These are phyloP conservation scores for Aspergillus panamensis DNA, from an alignment of 495 filamentous ascomycete genomes.

Conservation along the genomic window DNA sequence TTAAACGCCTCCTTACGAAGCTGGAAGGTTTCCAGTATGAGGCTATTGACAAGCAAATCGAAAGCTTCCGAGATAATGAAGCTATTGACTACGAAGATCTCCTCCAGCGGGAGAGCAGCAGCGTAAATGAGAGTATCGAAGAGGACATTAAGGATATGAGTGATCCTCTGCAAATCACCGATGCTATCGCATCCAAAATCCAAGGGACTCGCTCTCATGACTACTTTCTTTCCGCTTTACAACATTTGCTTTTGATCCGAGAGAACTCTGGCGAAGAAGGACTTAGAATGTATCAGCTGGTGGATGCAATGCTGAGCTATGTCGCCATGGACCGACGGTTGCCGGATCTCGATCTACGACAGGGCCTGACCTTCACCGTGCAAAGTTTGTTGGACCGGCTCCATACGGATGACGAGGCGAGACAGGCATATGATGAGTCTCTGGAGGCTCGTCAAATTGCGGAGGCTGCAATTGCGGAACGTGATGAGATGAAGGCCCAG, in stretches of 20 bases:
- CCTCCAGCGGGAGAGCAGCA: slow-evolving; percentile 84
- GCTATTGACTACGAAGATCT: slow-evolving; percentile 98
- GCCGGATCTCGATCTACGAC: slow-evolving; percentile 95
- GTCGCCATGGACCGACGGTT: slow-evolving; percentile 96
- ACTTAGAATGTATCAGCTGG: slow-evolving; percentile 94
- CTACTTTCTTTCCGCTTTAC: slow-evolving; percentile 92
- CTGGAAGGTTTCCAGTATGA: slow-evolving; percentile 99
- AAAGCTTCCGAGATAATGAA: slow-evolving; percentile 88
- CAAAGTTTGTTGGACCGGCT: slow-evolving; percentile 91
- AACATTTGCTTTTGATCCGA: slow-evolving; percentile 90
- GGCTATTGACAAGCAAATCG: slow-evolving; percentile 96
- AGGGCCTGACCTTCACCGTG: slow-evolving; percentile 95
- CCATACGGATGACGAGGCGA: slow-evolving; percentile 92
- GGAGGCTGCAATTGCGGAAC: slow-evolving; percentile 90
- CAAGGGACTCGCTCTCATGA: slow-evolving; percentile 81
- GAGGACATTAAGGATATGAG: slow-evolving; percentile 91
- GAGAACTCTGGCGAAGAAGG: slow-evolving; percentile 92
- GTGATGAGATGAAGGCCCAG: slow-evolving; percentile 93
- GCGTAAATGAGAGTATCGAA: slow-evolving; percentile 84
- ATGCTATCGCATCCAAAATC: slow-evolving; percentile 86
- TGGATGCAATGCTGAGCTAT: slow-evolving; percentile 97
- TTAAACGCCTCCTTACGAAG: slow-evolving; percentile 90
- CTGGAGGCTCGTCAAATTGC: slow-evolving; percentile 85
- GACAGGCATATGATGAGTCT: slow-evolving; percentile 86
- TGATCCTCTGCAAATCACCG: slow-evolving; percentile 88